Percentiles rank a stretch among this genome's conserved stretches.
phyloP scores from a whole-genome alignment of 805 yeast species.

The Starmerella vaccinii region DNA sequence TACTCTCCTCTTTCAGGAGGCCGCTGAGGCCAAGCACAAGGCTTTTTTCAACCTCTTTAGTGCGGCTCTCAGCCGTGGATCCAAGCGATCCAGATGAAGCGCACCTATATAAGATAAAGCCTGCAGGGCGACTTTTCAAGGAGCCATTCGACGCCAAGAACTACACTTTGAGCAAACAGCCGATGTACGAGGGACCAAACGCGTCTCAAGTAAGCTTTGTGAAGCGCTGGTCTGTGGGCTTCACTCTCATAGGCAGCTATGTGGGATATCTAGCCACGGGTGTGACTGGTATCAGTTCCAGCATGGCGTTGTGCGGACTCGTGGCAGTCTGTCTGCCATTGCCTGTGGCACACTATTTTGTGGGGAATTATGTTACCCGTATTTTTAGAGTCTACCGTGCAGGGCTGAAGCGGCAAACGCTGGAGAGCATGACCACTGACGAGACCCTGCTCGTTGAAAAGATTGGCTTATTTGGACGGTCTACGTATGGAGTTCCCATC shows the following conservation, averaged over 20 bases:
- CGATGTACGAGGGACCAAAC: slow-evolving; percentile 56
- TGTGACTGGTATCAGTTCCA: slow-evolving; percentile 44
- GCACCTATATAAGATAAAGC: slow-evolving; percentile 32
- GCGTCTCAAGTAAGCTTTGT: slow-evolving; percentile 51
- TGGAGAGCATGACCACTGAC: slow-evolving; percentile 48
- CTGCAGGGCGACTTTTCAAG: slow-evolving; percentile 35
- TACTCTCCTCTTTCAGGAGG: background rate
- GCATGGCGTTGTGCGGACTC: slow-evolving; percentile 37
- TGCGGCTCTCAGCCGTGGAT: slow-evolving; percentile 20
- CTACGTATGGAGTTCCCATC: slow-evolving; percentile 52
- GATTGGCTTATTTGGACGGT: slow-evolving; percentile 55
- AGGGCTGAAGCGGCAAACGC: slow-evolving; percentile 45
- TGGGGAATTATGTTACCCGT: slow-evolving; percentile 59
- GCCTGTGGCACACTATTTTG: slow-evolving; percentile 47
- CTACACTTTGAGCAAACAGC: slow-evolving; percentile 44
- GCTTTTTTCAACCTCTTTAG: background rate
- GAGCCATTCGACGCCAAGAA: slow-evolving; percentile 43
- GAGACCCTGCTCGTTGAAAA: slow-evolving; percentile 62
- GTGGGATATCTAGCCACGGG: slow-evolving; percentile 42
- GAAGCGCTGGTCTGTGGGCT: slow-evolving; percentile 52
- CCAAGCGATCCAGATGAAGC: slow-evolving; percentile 37
- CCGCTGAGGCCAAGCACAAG: background rate
- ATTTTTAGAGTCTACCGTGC: slow-evolving; percentile 61
- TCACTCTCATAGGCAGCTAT: slow-evolving; percentile 50
- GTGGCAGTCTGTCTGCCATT: slow-evolving; percentile 42